Base-by-base conservation (phyloP, 1,139 yeast genomes). In the Pichia norvegensis region DNA sequence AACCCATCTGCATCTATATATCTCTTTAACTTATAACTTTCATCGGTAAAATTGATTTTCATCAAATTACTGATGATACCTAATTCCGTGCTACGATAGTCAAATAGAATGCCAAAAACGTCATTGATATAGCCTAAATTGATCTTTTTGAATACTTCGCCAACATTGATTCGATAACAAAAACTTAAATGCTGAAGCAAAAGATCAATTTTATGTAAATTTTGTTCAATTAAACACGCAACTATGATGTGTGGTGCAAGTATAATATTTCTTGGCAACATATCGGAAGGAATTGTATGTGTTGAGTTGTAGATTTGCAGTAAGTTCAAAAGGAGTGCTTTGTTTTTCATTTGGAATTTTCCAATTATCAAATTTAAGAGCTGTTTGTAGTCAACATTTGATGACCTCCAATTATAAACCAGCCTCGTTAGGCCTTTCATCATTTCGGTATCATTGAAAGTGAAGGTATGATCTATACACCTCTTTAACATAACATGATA, bases 141-240 rank as follows among this genome's bases (percentile, higher is more conserved):
- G 13, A 31, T 31, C 21, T 31, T 31, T 7, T 16, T 17, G 16
- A 9, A 31, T 17, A 4, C 11, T 16, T 6, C 19, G 20, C 11
- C 13, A 31, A 16, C 7, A 16, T 16, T 6, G 19, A 16, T 31
- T 31, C 11, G 35, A 4, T 16, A 78, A 41, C 74, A 63, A 42
- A 62, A 63, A 3, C 75, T 66, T 20, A 81, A 59, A 56, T 73
- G 77, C 3, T 69, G 71, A 57, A 85, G 76, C 1, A 71, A 47
- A 33, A 69, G 69, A 3, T 82, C 73, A 4, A 74, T 58, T 2
- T 74, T 54, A 1, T 72, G 51, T 1, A 84, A 73, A 47, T 72
- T 69, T 31, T 55, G 61, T 37, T 64, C 61, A 37, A 75, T 64
- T 10, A 72, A 52, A 7, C 72, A 52, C 2, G 63, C 51, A 47